phyloP scores from a whole-genome alignment of 2,329 filamentous ascomycete genomes.

The Pestalotiopsis sp. region DNA sequence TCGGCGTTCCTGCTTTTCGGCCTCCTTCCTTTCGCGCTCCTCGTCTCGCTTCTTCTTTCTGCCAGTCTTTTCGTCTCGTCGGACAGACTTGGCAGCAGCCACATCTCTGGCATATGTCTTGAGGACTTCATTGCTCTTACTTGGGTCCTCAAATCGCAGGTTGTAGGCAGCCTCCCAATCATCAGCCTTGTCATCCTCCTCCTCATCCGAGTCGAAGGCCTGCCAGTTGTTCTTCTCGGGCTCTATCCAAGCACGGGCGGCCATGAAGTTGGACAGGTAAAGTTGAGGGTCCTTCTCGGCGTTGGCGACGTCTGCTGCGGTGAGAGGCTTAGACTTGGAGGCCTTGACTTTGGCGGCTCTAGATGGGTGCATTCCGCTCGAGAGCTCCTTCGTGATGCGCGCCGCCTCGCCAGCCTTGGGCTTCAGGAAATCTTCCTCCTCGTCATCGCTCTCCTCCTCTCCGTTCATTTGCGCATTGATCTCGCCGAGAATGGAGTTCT shows the following conservation, averaged over 20 bases:
- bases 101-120: slow-evolving; percentile 89
- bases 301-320: slow-evolving; percentile 62
- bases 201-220: slow-evolving; percentile 85
- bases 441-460: slow-evolving; percentile 47
- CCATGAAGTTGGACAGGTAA: slow-evolving; percentile 94
- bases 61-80: slow-evolving; percentile 78
- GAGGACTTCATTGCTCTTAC: slow-evolving; percentile 83
- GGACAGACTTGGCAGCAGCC: slow-evolving; percentile 78
- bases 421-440: slow-evolving; percentile 75
- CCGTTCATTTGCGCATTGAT: slow-evolving; percentile 68
- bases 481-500: slow-evolving; percentile 75
- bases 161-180: slow-evolving; percentile 94
- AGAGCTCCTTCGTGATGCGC: slow-evolving; percentile 20
- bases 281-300: slow-evolving; percentile 90
- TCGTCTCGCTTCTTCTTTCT: slow-evolving; percentile 79
- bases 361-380: slow-evolving; percentile 59
- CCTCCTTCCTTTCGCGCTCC: slow-evolving; percentile 77
- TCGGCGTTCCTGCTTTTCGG: slow-evolving; percentile 73
- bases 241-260: slow-evolving; percentile 86
- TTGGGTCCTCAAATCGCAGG: slow-evolving; percentile 90
- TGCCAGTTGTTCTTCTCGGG: slow-evolving; percentile 65
- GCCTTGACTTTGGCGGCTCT: slow-evolving; percentile 50
- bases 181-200: slow-evolving; percentile 74
- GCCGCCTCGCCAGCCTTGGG: slow-evolving; percentile 55
- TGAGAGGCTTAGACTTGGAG: slow-evolving; percentile 39